phyloP scores from a whole-genome alignment of 1,139 yeast genomes.

The Blastobotrys capitulatus region DNA sequence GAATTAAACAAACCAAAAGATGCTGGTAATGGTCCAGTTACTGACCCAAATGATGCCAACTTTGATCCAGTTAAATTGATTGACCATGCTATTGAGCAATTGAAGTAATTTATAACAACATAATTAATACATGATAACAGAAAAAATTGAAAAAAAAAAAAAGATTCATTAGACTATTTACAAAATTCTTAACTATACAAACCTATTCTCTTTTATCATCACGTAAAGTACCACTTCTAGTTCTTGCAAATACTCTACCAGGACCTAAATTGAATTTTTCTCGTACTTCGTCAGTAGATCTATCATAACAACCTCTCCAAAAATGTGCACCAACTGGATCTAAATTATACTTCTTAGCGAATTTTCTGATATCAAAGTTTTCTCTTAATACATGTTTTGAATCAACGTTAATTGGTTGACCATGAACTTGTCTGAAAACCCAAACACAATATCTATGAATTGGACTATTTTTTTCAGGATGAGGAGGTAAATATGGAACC shows the following conservation, averaged over 20 bases:
- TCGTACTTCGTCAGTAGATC: slow-evolving; percentile 64
- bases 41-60: slow-evolving; percentile 86
- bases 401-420: slow-evolving; percentile 11
- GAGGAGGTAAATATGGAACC: slow-evolving; percentile 70
- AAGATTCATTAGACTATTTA: neutral
- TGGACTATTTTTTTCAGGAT: slow-evolving; percentile 83
- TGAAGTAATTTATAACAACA: slow-evolving; percentile 2
- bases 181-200: neutral
- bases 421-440: slow-evolving; percentile 69
- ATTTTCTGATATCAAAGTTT: slow-evolving; percentile 65
- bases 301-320: slow-evolving; percentile 85
- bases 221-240: slow-evolving; percentile 7
- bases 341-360: slow-evolving; percentile 51
- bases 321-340: slow-evolving; percentile 85
- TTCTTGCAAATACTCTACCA: slow-evolving; percentile 54
- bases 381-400: slow-evolving; percentile 35
- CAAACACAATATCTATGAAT: slow-evolving; percentile 81
- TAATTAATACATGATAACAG: neutral
- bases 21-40: slow-evolving; percentile 37
- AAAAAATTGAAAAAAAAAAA: neutral
- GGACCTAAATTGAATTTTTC: slow-evolving; percentile 61
- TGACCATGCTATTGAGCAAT: slow-evolving; percentile 29
- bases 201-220: neutral
- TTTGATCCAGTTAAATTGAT: slow-evolving; percentile 61
- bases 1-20: slow-evolving; percentile 49